Percentiles rank a stretch among this genome's conserved stretches.
These are phyloP conservation scores for Senna siamea DNA, from an alignment of 306 rosid species.

Conservation along the genomic window DNA sequence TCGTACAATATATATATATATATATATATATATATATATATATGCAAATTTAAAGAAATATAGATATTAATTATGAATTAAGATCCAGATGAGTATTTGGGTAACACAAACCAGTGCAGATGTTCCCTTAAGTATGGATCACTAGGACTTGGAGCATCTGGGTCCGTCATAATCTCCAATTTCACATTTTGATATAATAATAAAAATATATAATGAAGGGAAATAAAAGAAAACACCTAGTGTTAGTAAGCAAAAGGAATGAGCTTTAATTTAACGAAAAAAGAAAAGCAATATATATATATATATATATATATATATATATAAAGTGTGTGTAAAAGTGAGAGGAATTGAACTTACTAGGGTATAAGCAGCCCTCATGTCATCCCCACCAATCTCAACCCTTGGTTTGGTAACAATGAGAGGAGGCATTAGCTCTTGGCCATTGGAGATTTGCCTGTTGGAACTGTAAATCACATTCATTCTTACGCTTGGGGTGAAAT, in stretches of 20 bases:
- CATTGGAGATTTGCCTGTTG: conserved; percentile 69
- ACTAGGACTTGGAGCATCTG: conserved; percentile 98
- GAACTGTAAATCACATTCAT: conserved; percentile 70
- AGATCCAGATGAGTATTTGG: not conserved
- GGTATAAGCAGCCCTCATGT: conserved; percentile 79
- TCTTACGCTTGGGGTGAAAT: conserved; percentile 71
- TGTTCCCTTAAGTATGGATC: conserved; percentile 82
- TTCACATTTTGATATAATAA: not conserved
- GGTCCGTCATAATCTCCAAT: conserved; percentile 85
- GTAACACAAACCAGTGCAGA: conserved; percentile 75
- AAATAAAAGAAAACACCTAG: not conserved
- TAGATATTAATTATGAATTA: not conserved
- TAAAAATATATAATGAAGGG: not conserved
- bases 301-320: no score
- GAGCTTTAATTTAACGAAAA: no score
- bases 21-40: no score
- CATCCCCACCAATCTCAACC: conserved; percentile 82
- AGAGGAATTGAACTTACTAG: conserved; percentile 49
- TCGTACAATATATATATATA: not conserved
- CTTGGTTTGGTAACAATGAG: conserved; percentile 60
- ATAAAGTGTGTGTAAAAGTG: not conserved
- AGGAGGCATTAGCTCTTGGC: conserved; percentile 82
- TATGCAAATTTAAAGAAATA: not conserved
- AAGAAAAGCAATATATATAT: no score
- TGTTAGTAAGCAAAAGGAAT: not conserved